Evolutionary conservation across 257 asterid species (phyloP), one percentile per base, ranked within the genome.

Genomic region (Dorcoceras hygrometricum): DNA sequence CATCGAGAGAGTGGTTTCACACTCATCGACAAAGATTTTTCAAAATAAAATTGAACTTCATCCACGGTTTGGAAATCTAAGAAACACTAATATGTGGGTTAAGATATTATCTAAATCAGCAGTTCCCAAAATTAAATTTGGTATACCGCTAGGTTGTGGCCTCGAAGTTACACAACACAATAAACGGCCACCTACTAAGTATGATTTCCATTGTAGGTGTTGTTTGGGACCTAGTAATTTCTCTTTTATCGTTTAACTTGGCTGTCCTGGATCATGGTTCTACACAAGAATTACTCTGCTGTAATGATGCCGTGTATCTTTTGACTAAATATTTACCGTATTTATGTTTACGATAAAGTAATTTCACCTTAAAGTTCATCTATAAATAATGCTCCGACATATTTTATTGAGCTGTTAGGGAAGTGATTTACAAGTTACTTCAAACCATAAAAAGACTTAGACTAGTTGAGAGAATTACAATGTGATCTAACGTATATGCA

Each of bases 221-320:
- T 36, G 46, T 36, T 11, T 2, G 18, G 46, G 46, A 36, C 46
- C 39, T 32, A 32, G 39, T 32, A 7, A 32, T 6, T n/a, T n/a
- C n/a, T n/a, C n/a, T n/a, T n/a, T n/a, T n/a, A n/a, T 24, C 55
- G 65, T 27, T 27, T 16, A 51, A 16, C 24, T 59, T 22, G 6
- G 18, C 24, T 31, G 63, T 55, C 24, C 63, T 20, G 22, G 22
- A 59, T 53, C 23, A 60, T 23, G 1, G 64, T n/a, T 36, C 56
- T 31, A 28, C 57, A 62, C 28, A 34, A 26, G 24, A 62, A 27
- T 69, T 59, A 25, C 54, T 62, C 50, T 28, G 61, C 20, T 34
- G 12, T 6, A 10, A 4, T 36, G 10, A 32, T 62, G 18, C 46
- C 16, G 0, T 8, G 46, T 8, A 16, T 36, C 18, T 36, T 36